A percentile compares a stretch with the other conserved stretches of the same genome.
These are phyloP conservation scores for Solanum hybrid DNA, from an alignment of 305 asterid genomes.

Conservation along the genomic window DNA sequence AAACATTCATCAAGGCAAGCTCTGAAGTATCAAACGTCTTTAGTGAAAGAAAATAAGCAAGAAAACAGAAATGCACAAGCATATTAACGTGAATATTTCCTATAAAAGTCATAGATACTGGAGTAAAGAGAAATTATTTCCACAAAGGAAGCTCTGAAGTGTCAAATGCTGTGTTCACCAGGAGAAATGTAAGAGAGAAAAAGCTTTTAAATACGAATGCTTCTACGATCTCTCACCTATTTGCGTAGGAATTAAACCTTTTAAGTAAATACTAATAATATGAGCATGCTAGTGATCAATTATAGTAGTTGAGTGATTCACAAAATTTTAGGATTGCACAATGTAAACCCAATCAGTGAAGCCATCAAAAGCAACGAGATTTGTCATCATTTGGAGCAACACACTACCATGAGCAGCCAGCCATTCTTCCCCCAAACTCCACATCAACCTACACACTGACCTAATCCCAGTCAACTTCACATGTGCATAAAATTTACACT, in stretches of 20 bases:
- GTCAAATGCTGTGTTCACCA: neutral
- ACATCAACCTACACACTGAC: neutral
- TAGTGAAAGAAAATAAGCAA: neutral
- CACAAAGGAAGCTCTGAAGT: neutral
- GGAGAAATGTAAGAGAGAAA: neutral
- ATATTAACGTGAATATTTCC: neutral
- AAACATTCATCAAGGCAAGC: neutral
- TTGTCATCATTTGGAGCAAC: neutral
- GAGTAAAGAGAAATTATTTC: neutral
- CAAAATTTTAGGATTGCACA: neutral
- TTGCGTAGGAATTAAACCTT: neutral
- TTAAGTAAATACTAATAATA: neutral
- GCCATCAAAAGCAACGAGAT: neutral
- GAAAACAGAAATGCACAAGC: neutral
- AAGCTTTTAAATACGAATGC: neutral
- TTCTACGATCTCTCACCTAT: neutral
- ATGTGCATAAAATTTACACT: neutral
- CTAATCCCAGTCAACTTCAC: neutral
- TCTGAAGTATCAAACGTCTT: neutral
- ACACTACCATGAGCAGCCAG: neutral
- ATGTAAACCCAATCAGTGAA: neutral
- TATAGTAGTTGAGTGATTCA: neutral
- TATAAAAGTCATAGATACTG: neutral
- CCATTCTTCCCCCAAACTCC: neutral
- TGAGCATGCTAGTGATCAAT: neutral